These are phyloP conservation scores for Mytilinidion resinicola DNA, from an alignment of 495 filamentous ascomycete genomes.

Conservation along the genomic window DNA sequence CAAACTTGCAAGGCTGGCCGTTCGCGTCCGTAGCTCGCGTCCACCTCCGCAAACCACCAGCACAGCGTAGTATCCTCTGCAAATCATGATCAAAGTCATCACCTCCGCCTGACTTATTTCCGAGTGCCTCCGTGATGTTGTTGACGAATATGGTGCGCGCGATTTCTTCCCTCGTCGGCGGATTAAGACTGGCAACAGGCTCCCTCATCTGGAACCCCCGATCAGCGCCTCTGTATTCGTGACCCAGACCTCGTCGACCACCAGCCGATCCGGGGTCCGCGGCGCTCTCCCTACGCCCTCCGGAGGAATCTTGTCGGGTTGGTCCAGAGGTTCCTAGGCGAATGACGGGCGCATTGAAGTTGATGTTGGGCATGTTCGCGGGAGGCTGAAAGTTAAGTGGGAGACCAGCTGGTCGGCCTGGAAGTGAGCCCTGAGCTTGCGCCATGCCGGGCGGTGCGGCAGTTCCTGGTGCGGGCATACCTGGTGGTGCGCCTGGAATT, in stretches of 20 bases:
- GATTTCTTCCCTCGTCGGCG: constrained; percentile 85
- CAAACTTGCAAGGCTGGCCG: constrained; percentile 79
- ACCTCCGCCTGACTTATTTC: constrained; percentile 36
- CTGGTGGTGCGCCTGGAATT: constrained; percentile 54
- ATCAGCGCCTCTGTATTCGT: constrained; percentile 53
- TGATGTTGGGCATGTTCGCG: constrained; percentile 92
- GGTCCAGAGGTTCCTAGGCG: constrained; percentile 71
- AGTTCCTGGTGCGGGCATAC: constrained; percentile 67
- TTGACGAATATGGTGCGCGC: constrained; percentile 85
- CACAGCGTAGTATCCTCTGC: constrained; percentile 71
- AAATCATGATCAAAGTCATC: constrained; percentile 59
- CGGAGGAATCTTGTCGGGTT: constrained; percentile 53
- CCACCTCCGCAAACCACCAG: constrained; percentile 79
- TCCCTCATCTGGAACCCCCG: constrained; percentile 64
- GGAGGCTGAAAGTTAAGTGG: constrained; percentile 84
- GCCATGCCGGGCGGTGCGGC: constrained; percentile 74
- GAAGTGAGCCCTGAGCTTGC: constrained; percentile 59
- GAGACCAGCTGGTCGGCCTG: constrained; percentile 70
- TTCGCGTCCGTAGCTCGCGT: constrained; percentile 74
- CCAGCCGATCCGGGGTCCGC: constrained; percentile 37
- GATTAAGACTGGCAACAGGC: constrained; percentile 68
- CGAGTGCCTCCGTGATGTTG: constrained; percentile 69
- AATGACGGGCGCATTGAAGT: constrained; percentile 96
- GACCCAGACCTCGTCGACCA: constrained; percentile 57
- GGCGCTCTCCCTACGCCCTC: constrained; percentile 40